phyloP scores from a whole-genome alignment of 768 basidiomycete species.

The Symmetrospora coprosmae region DNA sequence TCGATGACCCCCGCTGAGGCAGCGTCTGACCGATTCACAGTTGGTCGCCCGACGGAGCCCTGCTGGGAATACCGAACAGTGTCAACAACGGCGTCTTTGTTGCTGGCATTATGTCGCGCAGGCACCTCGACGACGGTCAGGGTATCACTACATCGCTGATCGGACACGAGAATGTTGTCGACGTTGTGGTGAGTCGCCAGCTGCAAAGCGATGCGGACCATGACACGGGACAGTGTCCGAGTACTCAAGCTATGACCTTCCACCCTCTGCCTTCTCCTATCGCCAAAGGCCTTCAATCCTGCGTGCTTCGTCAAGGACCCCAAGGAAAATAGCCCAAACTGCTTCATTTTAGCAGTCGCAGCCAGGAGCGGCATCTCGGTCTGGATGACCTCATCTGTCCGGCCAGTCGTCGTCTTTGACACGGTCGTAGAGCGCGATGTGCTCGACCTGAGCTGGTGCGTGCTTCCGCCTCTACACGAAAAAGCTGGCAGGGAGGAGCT shows the following conservation, averaged over 20 bases:
- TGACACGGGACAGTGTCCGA: background rate
- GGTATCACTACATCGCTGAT: slow-evolving; percentile 92
- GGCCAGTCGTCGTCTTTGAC: slow-evolving; percentile 80
- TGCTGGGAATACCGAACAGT: slow-evolving; percentile 92
- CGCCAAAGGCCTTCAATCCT: slow-evolving; percentile 67
- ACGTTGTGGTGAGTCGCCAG: slow-evolving; percentile 60
- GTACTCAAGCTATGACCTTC: background rate
- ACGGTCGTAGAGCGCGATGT: slow-evolving; percentile 90
- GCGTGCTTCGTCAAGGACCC: slow-evolving; percentile 77
- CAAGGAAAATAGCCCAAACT: slow-evolving; percentile 46
- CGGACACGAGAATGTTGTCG: slow-evolving; percentile 91
- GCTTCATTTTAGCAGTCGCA: slow-evolving; percentile 81
- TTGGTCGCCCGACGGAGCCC: slow-evolving; percentile 98
- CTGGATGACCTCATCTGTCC: slow-evolving; percentile 85
- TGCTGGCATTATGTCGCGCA: slow-evolving; percentile 81
- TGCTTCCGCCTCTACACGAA: too few species aligned
- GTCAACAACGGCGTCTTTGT: slow-evolving; percentile 98
- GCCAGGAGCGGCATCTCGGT: slow-evolving; percentile 86
- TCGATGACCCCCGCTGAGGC: background rate
- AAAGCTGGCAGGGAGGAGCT: background rate
- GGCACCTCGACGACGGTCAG: slow-evolving; percentile 66
- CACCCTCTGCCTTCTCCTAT: background rate
- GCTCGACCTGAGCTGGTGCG: slow-evolving; percentile 87
- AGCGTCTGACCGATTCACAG: slow-evolving; percentile 39
- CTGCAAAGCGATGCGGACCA: background rate